phyloP scores from a whole-genome alignment of 768 basidiomycete genomes.

The Russula vinacea region DNA sequence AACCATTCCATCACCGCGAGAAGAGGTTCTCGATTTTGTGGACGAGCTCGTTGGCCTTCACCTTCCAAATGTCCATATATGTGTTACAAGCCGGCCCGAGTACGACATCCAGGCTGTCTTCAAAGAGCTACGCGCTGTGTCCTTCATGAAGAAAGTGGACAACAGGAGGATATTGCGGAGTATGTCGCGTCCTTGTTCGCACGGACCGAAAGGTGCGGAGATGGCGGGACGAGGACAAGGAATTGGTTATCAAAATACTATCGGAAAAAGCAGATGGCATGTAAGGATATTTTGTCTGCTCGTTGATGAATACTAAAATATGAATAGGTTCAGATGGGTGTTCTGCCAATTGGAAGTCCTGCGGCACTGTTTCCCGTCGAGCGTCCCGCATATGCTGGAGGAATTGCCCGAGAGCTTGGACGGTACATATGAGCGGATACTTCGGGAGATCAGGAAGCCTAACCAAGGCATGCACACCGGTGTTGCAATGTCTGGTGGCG shows the following conservation, averaged over 20 bases:
- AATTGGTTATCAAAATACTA: neutral
- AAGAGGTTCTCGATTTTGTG: neutral
- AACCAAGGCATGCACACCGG: conserved; percentile 1
- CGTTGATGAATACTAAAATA: too few species aligned
- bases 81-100: neutral
- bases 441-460: neutral
- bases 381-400: neutral
- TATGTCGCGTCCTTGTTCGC: neutral
- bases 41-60: conserved; percentile 4
- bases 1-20: too few species aligned
- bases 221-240: neutral
- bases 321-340: neutral
- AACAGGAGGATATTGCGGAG: neutral
- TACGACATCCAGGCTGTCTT: conserved; percentile 7
- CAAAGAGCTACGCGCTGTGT: neutral
- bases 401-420: neutral
- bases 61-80: neutral
- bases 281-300: neutral
- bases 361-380: neutral
- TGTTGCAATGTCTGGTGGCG: conserved; percentile 6
- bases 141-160: conserved; percentile 7
- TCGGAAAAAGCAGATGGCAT: neutral
- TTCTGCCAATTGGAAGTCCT: neutral
- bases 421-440: conserved; percentile 11
- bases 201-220: neutral